A percentile compares a stretch with the other conserved stretches of the same genome.
phyloP scores from a whole-genome alignment of 257 asterid species.

The Solanum habrochaites region DNA sequence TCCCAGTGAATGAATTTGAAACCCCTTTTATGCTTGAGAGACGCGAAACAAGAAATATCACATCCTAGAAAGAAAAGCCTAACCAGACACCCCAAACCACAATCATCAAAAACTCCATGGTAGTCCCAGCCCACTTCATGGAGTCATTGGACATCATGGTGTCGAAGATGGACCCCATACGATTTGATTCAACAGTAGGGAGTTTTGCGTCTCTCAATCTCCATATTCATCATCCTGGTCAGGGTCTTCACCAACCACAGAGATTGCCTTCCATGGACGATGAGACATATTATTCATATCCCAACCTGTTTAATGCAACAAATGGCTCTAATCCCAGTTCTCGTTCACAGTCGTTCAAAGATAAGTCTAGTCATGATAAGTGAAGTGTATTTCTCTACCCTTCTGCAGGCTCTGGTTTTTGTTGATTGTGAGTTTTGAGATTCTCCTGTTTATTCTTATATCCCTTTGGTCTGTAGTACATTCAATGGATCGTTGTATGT shows the following conservation, averaged over 20 bases:
- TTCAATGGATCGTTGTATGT: neutral
- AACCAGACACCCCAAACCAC: slow-evolving; percentile 14
- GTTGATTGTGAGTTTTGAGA: neutral
- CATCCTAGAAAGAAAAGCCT: slow-evolving; percentile 9
- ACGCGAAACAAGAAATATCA: slow-evolving; percentile 16
- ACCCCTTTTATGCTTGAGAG: slow-evolving; percentile 44
- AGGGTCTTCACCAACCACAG: slow-evolving; percentile 45
- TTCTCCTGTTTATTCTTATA: neutral
- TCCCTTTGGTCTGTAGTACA: neutral
- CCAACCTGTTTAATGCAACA: slow-evolving; percentile 47
- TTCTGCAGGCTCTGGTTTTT: neutral
- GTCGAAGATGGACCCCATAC: slow-evolving; percentile 1
- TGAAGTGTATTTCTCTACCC: neutral
- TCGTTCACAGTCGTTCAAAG: slow-evolving; percentile 28
- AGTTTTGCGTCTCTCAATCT: slow-evolving; percentile 13
- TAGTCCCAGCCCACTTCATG: slow-evolving; percentile 10
- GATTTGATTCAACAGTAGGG: slow-evolving; percentile 11
- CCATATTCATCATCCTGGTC: slow-evolving; percentile 11
- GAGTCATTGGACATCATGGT: neutral
- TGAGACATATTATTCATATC: slow-evolving; percentile 65
- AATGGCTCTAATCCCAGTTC: slow-evolving; percentile 38
- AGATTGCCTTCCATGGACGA: slow-evolving; percentile 73
- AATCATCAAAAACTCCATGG: slow-evolving; percentile 20
- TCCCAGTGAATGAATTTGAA: slow-evolving; percentile 20
- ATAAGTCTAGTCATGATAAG: slow-evolving; percentile 17